Conservation (phyloP, 2,329 filamentous ascomycete species). For the Colletotrichum cereale region DNA sequence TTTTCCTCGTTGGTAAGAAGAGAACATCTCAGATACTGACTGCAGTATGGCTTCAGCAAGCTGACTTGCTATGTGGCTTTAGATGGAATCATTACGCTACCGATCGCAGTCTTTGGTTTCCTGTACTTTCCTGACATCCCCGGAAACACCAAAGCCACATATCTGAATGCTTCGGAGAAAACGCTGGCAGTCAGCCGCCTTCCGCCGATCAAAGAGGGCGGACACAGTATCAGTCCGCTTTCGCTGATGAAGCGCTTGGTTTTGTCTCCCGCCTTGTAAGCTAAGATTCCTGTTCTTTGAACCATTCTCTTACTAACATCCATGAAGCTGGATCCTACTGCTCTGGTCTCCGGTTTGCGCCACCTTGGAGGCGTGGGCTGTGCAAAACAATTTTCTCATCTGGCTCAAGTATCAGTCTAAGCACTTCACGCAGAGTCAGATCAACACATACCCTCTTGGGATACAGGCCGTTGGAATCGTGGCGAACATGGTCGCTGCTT, state of each 20-base stretch:
- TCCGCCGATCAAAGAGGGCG: constrained; percentile 44
- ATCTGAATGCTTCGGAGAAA: constrained; percentile 44
- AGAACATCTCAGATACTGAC: not conserved
- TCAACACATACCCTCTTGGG: constrained; percentile 54
- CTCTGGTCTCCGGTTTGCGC: constrained; percentile 51
- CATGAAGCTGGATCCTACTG: constrained; percentile 46
- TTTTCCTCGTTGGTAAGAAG: constrained; percentile 45
- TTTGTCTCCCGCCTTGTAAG: constrained; percentile 41
- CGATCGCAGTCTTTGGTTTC: constrained; percentile 64
- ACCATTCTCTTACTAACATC: not conserved
- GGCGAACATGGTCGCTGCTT: constrained; percentile 50
- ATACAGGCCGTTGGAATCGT: constrained; percentile 51
- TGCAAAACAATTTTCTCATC: constrained; percentile 46
- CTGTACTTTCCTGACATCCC: constrained; percentile 64
- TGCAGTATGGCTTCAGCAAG: not conserved
- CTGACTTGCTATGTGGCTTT: constrained; percentile 16
- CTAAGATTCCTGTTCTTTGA: constrained; percentile 30
- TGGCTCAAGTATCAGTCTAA: constrained; percentile 46
- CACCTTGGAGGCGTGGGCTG: constrained; percentile 50
- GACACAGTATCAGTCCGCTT: constrained; percentile 43
- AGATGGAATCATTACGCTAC: constrained; percentile 65
- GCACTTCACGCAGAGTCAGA: constrained; percentile 47
- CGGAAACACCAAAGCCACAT: constrained; percentile 52
- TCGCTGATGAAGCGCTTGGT: constrained; percentile 44
- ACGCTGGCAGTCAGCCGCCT: constrained; percentile 56